Base-by-base conservation (phyloP, 495 filamentous ascomycete genomes). In the Eremomyces bilateralis region DNA sequence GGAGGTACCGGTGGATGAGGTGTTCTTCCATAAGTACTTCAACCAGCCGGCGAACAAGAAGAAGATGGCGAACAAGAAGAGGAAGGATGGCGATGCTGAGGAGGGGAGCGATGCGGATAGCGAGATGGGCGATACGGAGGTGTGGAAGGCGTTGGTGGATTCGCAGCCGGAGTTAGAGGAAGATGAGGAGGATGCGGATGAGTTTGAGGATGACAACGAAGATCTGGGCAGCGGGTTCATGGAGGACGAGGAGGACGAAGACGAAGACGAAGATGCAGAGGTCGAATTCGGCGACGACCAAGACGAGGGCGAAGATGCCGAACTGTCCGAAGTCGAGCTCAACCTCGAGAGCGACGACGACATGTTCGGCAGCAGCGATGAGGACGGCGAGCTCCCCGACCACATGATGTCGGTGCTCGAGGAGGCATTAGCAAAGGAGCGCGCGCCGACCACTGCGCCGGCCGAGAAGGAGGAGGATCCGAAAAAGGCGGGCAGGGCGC, bases 21-120 rank as follows among this genome's bases (percentile, higher is more conserved):
- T 79, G 29, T 97, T 97, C 69, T 97, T 97, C 67, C 88, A 97
- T 55, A 71, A 76, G 38, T 97, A 95, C 67, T 95, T 97, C 53
- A 71, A 65, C 40, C 67, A 76, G 34, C 55, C 82, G 28, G 76
- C 76, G 29, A 85, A 79, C 52, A 65, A 63, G 34, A 60, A 55
- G 20, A 53, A 53, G 6, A 49, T 53, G 34, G 39, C 42, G 17
- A 42, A 43, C 33, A 51, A 47, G 20, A 71, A 75, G 50, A 66
- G 70, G 39, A 62, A 60, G 48, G 27, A 46, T 18, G 50, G 43
- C 0, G 51, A 56, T 11, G 53, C 53, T 27, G 51, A 43, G 3
- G 52, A 42, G 4, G 61, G 55, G 4, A 46, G 37, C 3, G 47
- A 42, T 15, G 34, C 20, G 15, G 61, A 58, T 18, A 39, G 37